Evolutionary conservation across 129 eudicot species (phyloP).

Genomic region (Sambucus nigra): DNA sequence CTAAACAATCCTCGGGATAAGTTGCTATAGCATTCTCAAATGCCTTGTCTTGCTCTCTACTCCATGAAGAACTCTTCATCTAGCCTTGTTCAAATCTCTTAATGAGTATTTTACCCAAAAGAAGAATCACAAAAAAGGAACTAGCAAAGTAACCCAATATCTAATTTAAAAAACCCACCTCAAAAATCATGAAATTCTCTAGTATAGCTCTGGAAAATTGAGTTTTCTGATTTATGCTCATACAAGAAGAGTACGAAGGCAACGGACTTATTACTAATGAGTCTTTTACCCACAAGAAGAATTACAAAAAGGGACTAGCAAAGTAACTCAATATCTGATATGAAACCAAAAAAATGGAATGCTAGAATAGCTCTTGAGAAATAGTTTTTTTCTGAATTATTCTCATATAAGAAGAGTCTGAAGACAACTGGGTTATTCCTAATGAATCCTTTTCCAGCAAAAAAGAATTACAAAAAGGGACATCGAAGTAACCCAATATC

Average conservation of each 20-base stretch:
- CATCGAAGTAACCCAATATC: background rate
- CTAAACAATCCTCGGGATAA: slow-evolving; percentile 46
- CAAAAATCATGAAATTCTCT: background rate
- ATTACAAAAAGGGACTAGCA: no score
- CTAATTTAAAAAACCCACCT: background rate
- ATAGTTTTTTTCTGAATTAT: slow-evolving; percentile 3
- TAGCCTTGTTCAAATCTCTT: slow-evolving; percentile 14
- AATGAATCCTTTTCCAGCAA: slow-evolving; percentile 1
- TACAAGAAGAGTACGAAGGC: background rate
- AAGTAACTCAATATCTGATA: background rate
- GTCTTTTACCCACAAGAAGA: slow-evolving; percentile 6
- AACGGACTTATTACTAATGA: no score
- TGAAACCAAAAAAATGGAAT: background rate
- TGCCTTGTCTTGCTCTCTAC: slow-evolving; percentile 69
- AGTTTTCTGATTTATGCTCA: slow-evolving; percentile 2
- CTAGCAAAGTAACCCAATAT: background rate
- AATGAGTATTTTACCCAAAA: slow-evolving; percentile 3
- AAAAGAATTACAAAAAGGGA: no score
- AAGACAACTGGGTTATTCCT: no score
- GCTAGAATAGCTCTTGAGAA: background rate
- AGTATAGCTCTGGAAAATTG: background rate
- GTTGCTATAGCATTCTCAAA: slow-evolving; percentile 73
- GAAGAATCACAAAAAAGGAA: no score
- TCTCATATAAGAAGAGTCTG: background rate
- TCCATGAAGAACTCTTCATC: slow-evolving; percentile 49